These are phyloP conservation scores for Arthroderma uncinatum DNA, from an alignment of 2,329 filamentous ascomycete genomes.

Conservation along the genomic window DNA sequence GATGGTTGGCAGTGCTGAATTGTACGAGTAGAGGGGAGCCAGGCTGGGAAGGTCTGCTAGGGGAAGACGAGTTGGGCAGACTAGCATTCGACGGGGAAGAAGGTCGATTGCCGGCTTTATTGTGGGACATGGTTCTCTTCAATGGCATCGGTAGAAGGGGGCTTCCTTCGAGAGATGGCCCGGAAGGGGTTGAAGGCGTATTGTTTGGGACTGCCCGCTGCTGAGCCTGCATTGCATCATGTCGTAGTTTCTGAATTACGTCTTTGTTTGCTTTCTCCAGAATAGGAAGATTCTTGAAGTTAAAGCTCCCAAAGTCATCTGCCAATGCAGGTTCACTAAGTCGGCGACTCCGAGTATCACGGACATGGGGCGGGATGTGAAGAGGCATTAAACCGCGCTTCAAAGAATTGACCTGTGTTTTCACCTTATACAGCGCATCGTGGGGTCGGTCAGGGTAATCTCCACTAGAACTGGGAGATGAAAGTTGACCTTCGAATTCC, in stretches of 20 bases:
- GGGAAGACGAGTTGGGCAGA: conserved; percentile 77
- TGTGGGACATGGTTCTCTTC: conserved; percentile 72
- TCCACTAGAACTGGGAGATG: conserved; percentile 58
- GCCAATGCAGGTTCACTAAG: conserved; percentile 79
- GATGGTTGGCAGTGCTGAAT: conserved; percentile 74
- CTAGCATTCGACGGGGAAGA: conserved; percentile 73
- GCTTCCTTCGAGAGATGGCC: conserved; percentile 68
- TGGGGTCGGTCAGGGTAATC: conserved; percentile 86
- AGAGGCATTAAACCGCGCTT: conserved; percentile 90
- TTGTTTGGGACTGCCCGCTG: conserved; percentile 38
- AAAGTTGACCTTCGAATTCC: conserved; percentile 80
- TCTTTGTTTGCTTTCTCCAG: conserved; percentile 98
- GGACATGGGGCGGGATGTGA: conserved; percentile 91
- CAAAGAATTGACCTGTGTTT: conserved; percentile 73
- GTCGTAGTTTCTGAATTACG: conserved; percentile 88
- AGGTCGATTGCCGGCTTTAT: conserved; percentile 64
- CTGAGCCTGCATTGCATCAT: conserved; percentile 70
- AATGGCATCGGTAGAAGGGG: conserved; percentile 69
- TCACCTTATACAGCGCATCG: conserved; percentile 81
- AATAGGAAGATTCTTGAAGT: conserved; percentile 94
- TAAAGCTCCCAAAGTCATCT: conserved; percentile 93
- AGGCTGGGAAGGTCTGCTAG: conserved; percentile 70
- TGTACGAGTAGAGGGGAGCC: conserved; percentile 92
- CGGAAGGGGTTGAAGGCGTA: conserved; percentile 37
- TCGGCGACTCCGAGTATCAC: conserved; percentile 75